Percentiles rank a stretch among this genome's conserved stretches.
Evolutionary conservation across 495 filamentous ascomycete species (phyloP).

Genomic region (Terfezia boudieri): DNA sequence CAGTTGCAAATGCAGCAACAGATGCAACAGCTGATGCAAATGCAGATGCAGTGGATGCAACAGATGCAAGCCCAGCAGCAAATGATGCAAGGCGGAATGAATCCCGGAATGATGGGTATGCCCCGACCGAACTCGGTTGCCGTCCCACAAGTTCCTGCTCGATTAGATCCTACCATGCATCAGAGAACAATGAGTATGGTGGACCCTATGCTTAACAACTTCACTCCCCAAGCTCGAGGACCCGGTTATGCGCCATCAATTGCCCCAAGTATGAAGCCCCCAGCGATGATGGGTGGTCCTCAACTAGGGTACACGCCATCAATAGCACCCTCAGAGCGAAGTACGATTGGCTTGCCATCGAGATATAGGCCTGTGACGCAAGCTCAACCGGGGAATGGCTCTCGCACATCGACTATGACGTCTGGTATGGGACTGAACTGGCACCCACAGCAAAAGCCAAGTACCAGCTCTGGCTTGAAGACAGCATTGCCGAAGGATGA

Average conservation of each 20-base stretch:
- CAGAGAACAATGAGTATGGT: constrained; percentile 59
- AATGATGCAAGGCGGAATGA: constrained; percentile 17
- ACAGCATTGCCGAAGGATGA: background rate
- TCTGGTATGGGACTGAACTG: constrained; percentile 26
- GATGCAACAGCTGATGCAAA: constrained; percentile 60
- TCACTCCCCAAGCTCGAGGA: constrained; percentile 23
- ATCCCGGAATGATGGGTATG: constrained; percentile 2
- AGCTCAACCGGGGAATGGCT: constrained; percentile 17
- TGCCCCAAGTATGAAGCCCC: constrained; percentile 11
- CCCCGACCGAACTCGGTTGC: background rate
- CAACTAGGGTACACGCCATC: constrained; percentile 39
- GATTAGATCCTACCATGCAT: constrained; percentile 13
- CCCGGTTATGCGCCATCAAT: constrained; percentile 32
- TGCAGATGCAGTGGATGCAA: constrained; percentile 87
- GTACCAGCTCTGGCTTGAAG: background rate
- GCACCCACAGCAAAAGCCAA: background rate
- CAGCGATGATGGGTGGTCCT: constrained; percentile 9
- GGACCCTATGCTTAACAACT: constrained; percentile 29
- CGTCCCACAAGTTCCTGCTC: constrained; percentile 20
- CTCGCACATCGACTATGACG: constrained; percentile 29
- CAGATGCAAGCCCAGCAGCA: constrained; percentile 36
- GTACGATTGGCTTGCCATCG: constrained; percentile 69
- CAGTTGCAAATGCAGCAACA: constrained; percentile 69
- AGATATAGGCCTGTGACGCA: constrained; percentile 83
- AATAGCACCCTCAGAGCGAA: constrained; percentile 85